phyloP scores from a whole-genome alignment of 2,329 filamentous ascomycete genomes.

The Tolypocladium nubicola region DNA sequence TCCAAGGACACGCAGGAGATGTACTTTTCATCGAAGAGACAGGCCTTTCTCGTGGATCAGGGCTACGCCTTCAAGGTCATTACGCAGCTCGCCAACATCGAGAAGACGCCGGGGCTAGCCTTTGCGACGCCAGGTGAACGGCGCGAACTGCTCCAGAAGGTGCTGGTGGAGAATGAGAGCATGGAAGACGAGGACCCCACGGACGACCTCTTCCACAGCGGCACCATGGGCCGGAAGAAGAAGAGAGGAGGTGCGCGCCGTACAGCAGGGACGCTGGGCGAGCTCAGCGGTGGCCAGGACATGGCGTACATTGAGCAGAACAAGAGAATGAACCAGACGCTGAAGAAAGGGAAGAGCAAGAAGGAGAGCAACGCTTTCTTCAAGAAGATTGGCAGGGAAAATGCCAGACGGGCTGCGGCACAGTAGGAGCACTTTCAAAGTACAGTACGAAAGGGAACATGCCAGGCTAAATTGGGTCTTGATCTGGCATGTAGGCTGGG shows the following conservation, averaged over 20 bases:
- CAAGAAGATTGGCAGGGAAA: constrained; percentile 32
- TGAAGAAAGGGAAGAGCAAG: constrained; percentile 27
- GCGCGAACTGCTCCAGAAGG: constrained; percentile 77
- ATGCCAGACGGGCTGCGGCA: constrained; percentile 24
- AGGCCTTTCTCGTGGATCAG: constrained; percentile 95
- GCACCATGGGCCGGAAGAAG: constrained; percentile 34
- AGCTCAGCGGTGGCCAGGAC: constrained; percentile 82
- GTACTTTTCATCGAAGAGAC: constrained; percentile 93
- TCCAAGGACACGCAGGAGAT: constrained; percentile 97
- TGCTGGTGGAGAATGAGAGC: constrained; percentile 77
- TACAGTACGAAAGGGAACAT: not conserved
- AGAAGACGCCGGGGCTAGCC: constrained; percentile 68
- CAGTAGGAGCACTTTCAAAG: constrained; percentile 7
- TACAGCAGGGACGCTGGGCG: constrained; percentile 75
- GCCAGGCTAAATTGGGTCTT: not conserved
- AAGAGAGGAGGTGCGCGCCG: constrained; percentile 56
- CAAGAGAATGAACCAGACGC: constrained; percentile 49
- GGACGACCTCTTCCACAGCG: constrained; percentile 29
- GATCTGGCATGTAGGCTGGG: not conserved
- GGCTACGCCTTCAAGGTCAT: constrained; percentile 99
- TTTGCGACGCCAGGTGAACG: constrained; percentile 73
- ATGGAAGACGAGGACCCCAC: constrained; percentile 60
- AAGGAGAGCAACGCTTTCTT: constrained; percentile 29
- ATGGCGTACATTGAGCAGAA: constrained; percentile 95
- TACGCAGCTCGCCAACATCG: constrained; percentile 85